Percentiles rank a stretch among this genome's conserved stretches.
Evolutionary conservation across 2,329 filamentous ascomycete species (phyloP).

Genomic region (Fusarium sp.): DNA sequence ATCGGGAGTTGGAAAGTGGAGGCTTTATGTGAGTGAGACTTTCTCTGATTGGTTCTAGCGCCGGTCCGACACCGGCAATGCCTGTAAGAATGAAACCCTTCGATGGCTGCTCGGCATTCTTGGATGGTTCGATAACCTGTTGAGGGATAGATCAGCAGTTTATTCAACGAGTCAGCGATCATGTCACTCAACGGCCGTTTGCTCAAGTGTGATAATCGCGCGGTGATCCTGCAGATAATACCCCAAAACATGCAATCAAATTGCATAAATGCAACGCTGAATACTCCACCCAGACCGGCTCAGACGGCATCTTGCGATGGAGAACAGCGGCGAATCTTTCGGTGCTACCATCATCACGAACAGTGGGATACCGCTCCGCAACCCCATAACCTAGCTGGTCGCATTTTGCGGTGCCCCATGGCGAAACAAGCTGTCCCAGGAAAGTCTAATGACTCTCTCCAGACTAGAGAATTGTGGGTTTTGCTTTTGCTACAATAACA

Average conservation of each 20-base stretch:
- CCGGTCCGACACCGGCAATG: slow-evolving; percentile 16
- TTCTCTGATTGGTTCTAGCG: slow-evolving; percentile 2
- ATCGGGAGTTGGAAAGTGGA: background rate
- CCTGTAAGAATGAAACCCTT: background rate
- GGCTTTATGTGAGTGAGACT: background rate
- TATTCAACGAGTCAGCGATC: slow-evolving; percentile 10
- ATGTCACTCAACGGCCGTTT: slow-evolving; percentile 5
- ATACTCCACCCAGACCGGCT: slow-evolving; percentile 26
- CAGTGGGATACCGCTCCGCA: slow-evolving; percentile 8
- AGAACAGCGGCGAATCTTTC: slow-evolving; percentile 39
- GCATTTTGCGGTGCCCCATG: slow-evolving; percentile 31
- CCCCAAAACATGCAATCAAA: slow-evolving; percentile 5
- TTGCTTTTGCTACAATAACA: background rate
- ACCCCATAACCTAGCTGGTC: slow-evolving; percentile 8
- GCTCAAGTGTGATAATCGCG: slow-evolving; percentile 9
- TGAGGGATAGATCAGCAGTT: background rate
- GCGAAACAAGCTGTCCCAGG: slow-evolving; percentile 16
- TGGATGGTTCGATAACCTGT: slow-evolving; percentile 25
- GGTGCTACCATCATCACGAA: slow-evolving; percentile 39
- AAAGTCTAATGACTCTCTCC: slow-evolving; percentile 36
- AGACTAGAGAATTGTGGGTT: slow-evolving; percentile 13
- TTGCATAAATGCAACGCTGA: background rate
- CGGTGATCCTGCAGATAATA: slow-evolving; percentile 9
- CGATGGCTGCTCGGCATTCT: background rate
- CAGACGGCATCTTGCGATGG: slow-evolving; percentile 34